Conservation (phyloP, 305 asterid species). For the Petunia hybrid region DNA sequence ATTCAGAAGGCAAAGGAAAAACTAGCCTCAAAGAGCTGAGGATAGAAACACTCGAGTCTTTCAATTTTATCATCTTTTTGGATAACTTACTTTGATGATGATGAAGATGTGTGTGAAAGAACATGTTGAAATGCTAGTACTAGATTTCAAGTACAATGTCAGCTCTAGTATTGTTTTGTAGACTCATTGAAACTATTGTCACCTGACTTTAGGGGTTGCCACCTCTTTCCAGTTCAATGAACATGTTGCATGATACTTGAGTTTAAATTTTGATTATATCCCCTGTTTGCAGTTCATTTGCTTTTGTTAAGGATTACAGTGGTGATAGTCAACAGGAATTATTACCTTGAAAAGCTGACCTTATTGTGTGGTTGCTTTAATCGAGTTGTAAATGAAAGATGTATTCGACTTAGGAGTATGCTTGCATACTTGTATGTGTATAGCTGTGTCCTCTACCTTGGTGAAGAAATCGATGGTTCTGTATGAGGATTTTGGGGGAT, state of each 20-base stretch:
- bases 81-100: constrained; percentile 47
- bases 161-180: constrained; percentile 23
- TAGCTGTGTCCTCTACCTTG: neutral
- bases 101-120: constrained; percentile 42
- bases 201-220: neutral
- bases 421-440: too few species aligned
- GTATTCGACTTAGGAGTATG: too few species aligned
- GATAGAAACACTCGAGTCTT: constrained; percentile 27
- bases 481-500: neutral
- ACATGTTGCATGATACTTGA: neutral
- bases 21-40: constrained; percentile 28
- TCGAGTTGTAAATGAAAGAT: too few species aligned
- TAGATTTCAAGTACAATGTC: neutral
- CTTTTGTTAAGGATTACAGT: too few species aligned
- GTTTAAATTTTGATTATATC: neutral
- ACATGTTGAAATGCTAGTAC: constrained; percentile 26
- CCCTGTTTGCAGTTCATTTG: too few species aligned
- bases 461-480: neutral
- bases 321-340: too few species aligned
- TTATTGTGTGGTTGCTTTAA: too few species aligned
- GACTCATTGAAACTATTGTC: constrained; percentile 15
- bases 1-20: constrained; percentile 78
- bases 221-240: constrained; percentile 2
- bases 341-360: too few species aligned
- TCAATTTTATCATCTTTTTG: constrained; percentile 20